A percentile compares a stretch with the other conserved stretches of the same genome.
Evolutionary conservation across 495 filamentous ascomycete species (phyloP).

Genomic region (Xylaria grammica): DNA sequence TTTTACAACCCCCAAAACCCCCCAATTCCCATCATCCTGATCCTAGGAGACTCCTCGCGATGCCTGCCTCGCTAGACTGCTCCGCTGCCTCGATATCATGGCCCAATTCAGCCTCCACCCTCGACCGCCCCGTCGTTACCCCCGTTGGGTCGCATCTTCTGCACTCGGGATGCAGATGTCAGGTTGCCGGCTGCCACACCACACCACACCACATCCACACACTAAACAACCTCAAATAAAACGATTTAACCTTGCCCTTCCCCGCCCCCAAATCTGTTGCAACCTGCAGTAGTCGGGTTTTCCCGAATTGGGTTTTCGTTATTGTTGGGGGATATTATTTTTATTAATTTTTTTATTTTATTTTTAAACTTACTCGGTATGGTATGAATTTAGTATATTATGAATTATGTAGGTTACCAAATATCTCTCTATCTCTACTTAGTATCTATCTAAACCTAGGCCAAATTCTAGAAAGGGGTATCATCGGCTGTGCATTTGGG

Average conservation of each 20-base stretch:
- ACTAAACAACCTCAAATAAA: too few relatives aligned
- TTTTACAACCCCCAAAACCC: constrained; percentile 9
- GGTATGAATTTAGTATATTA: too few relatives aligned
- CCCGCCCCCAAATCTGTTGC: neutral
- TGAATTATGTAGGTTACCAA: too few relatives aligned
- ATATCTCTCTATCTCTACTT: too few relatives aligned
- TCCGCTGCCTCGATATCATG: neutral
- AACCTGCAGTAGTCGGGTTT: constrained; percentile 19
- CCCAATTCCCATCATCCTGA: too few relatives aligned
- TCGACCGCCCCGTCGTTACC: neutral
- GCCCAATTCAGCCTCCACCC: constrained; percentile 9
- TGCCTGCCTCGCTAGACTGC: too few relatives aligned
- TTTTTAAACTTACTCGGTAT: too few relatives aligned
- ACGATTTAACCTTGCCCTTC: too few relatives aligned
- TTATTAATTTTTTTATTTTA: constrained; percentile 28
- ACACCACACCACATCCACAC: constrained; percentile 1
- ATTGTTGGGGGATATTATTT: constrained; percentile 29
- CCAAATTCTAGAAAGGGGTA: constrained; percentile 39
- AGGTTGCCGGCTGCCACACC: constrained; percentile 25
- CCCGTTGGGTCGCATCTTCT: constrained; percentile 10
- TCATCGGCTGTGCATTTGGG: constrained; percentile 41
- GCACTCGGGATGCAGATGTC: constrained; percentile 23
- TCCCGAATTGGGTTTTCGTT: constrained; percentile 24
- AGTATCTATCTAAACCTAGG: too few relatives aligned
- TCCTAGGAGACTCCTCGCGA: too few relatives aligned